Evolutionary conservation across 495 filamentous ascomycete genomes (phyloP).

Genomic region (Symbiotaphrina buchneri): DNA sequence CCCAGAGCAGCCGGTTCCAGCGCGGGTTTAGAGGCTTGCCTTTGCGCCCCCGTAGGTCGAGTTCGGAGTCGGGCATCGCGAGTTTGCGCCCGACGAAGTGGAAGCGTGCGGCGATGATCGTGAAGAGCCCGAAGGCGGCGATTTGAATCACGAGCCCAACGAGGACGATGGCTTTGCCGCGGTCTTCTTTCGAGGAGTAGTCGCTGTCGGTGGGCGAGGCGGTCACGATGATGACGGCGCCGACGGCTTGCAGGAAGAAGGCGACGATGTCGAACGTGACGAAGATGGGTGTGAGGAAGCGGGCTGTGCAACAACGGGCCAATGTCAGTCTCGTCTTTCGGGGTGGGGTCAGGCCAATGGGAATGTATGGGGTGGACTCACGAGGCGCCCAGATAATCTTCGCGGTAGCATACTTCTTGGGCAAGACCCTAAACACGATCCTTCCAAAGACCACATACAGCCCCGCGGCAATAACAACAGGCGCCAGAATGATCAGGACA

Average conservation of each 20-base stretch:
- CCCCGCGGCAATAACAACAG: constrained; percentile 15
- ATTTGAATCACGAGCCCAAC: constrained; percentile 15
- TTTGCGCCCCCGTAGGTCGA: no score
- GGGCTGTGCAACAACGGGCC: constrained; percentile 7
- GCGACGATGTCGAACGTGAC: constrained; percentile 15
- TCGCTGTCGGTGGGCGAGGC: constrained; percentile 9
- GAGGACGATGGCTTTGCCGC: constrained; percentile 17
- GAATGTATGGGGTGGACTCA: no score
- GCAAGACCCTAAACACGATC: constrained; percentile 20
- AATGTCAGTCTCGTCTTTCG: no score
- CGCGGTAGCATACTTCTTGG: constrained; percentile 14
- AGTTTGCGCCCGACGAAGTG: no score
- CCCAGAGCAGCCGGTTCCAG: no score
- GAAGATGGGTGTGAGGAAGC: constrained; percentile 18
- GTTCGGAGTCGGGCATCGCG: no score
- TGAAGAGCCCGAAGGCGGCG: constrained; percentile 15
- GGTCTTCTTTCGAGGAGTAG: constrained; percentile 11
- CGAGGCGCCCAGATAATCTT: constrained; percentile 21
- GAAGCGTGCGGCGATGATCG: constrained; percentile 15
- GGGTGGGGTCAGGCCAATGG: no score
- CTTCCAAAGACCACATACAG: constrained; percentile 17
- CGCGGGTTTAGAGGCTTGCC: no score
- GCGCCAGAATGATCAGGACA: constrained; percentile 14
- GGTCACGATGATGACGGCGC: constrained; percentile 16
- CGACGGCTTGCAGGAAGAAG: constrained; percentile 14